Percentiles rank a stretch among this genome's conserved stretches.
Evolutionary conservation across 371 early-diverging fungal genomes (phyloP).

Genomic region (Mucor irregularis): DNA sequence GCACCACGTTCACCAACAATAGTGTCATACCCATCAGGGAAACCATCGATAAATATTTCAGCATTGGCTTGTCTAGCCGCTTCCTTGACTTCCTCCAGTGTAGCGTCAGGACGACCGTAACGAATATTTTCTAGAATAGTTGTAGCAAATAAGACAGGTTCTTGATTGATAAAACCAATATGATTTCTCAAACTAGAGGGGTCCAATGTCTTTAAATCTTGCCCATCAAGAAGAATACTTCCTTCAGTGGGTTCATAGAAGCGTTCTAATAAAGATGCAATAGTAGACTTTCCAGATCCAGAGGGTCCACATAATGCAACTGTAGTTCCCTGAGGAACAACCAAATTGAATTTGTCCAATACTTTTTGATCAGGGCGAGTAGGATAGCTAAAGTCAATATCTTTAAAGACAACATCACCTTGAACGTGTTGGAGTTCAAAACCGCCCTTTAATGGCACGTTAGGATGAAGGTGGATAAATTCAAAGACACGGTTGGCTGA

Average conservation of each 20-base stretch:
- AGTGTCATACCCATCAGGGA: conserved; percentile 76
- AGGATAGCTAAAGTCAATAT: conserved; percentile 72
- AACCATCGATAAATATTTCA: conserved; percentile 60
- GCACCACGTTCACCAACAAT: conserved; percentile 56
- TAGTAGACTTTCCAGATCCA: conserved; percentile 71
- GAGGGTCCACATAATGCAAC: conserved; percentile 71
- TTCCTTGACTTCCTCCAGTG: conserved; percentile 58
- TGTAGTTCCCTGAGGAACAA: conserved; percentile 62
- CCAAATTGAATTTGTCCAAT: conserved; percentile 57
- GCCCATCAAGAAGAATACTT: conserved; percentile 59
- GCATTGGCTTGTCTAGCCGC: conserved; percentile 78
- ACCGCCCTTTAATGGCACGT: conserved; percentile 55
- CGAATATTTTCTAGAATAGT: conserved; percentile 78
- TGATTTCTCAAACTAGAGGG: conserved; percentile 60
- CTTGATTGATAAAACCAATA: conserved; percentile 76
- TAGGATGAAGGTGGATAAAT: conserved; percentile 52
- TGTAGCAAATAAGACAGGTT: conserved; percentile 74
- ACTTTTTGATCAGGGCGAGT: conserved; percentile 64
- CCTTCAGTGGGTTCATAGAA: conserved; percentile 69
- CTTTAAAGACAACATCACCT: conserved; percentile 61
- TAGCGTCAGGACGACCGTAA: conserved; percentile 57
- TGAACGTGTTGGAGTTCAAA: conserved; percentile 25
- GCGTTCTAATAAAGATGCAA: conserved; percentile 65
- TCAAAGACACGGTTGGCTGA: conserved; percentile 74
- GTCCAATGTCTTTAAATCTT: conserved; percentile 52